Conservation (phyloP, 768 basidiomycete species). For the Phylloporus arenicola region DNA sequence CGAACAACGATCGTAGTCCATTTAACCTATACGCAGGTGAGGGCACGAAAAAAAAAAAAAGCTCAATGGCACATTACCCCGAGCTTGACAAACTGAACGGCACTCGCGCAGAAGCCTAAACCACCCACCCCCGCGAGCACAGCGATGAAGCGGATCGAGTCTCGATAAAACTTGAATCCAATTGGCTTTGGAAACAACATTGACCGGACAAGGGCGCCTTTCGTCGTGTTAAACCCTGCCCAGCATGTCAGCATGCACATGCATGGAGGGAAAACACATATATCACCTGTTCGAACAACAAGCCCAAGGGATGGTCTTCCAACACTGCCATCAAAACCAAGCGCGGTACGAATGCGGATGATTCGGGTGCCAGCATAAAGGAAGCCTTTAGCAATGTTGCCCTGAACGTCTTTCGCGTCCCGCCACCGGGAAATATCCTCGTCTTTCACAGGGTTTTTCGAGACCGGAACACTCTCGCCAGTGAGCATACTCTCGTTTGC, state of each 20-base stretch:
- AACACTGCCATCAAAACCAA: slow-evolving; percentile 46
- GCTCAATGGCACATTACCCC: slow-evolving; percentile 47
- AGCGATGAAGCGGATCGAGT: slow-evolving; percentile 84
- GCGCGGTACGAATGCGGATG: slow-evolving; percentile 71
- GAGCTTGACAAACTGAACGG: slow-evolving; percentile 85
- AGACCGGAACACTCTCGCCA: slow-evolving; percentile 96
- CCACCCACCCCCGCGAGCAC: slow-evolving; percentile 90
- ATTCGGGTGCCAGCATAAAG: slow-evolving; percentile 88
- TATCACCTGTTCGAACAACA: slow-evolving; percentile 79
- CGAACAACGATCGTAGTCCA: slow-evolving; percentile 91
- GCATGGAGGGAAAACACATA: not conserved
- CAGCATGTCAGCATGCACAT: slow-evolving; percentile 6
- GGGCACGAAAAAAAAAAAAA: not conserved
- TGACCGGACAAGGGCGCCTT: slow-evolving; percentile 90
- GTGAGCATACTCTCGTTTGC: slow-evolving; percentile 99
- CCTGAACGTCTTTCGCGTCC: slow-evolving; percentile 50
- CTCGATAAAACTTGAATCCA: slow-evolving; percentile 97
- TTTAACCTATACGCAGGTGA: slow-evolving; percentile 50
- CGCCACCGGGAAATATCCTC: slow-evolving; percentile 69
- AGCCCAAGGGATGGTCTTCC: slow-evolving; percentile 68
- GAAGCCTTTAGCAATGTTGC: slow-evolving; percentile 75
- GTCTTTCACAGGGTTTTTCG: slow-evolving; percentile 81
- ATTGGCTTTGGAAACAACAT: slow-evolving; percentile 99
- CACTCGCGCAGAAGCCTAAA: slow-evolving; percentile 86
- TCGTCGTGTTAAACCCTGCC: slow-evolving; percentile 93